A percentile compares a stretch with the other conserved stretches of the same genome.
These are phyloP conservation scores for Dactylellina drechsleri DNA, from an alignment of 2,329 filamentous ascomycete genomes.

Conservation along the genomic window DNA sequence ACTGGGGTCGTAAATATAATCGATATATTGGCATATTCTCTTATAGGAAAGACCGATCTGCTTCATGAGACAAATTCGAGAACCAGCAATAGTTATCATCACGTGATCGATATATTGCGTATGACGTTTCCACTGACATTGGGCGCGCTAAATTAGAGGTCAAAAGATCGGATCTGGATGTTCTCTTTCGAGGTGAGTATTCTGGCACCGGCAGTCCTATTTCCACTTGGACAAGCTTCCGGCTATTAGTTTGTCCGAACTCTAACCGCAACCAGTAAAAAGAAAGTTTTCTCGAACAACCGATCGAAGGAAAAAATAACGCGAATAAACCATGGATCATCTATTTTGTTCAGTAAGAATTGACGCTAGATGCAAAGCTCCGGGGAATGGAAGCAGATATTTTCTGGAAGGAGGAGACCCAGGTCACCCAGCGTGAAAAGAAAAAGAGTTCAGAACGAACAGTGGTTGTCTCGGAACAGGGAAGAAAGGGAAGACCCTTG, in stretches of 20 bases:
- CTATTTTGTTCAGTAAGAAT: constrained; percentile 20
- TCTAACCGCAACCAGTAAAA: constrained; percentile 52
- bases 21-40: too few relatives aligned
- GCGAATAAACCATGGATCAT: constrained; percentile 47
- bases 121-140: too few relatives aligned
- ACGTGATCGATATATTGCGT: too few relatives aligned
- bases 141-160: too few relatives aligned
- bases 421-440: neutral
- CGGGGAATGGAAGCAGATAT: too few relatives aligned
- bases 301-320: constrained; percentile 47
- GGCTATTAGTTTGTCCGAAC: constrained; percentile 20
- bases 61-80: too few relatives aligned
- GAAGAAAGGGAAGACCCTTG: constrained; percentile 21
- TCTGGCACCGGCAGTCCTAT: too few relatives aligned
- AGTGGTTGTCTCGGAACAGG: constrained; percentile 2
- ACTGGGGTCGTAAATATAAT: too few relatives aligned
- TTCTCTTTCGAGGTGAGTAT: too few relatives aligned
- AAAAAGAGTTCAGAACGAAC: constrained; percentile 14
- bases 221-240: too few relatives aligned
- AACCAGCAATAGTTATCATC: too few relatives aligned
- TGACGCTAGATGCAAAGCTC: constrained; percentile 5
- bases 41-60: too few relatives aligned
- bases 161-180: neutral
- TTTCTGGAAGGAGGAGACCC: constrained; percentile 9
- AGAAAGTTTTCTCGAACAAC: constrained; percentile 51